Conservation (phyloP, 352 stramenopile species). For the Phytophthora fragariae region DNA sequence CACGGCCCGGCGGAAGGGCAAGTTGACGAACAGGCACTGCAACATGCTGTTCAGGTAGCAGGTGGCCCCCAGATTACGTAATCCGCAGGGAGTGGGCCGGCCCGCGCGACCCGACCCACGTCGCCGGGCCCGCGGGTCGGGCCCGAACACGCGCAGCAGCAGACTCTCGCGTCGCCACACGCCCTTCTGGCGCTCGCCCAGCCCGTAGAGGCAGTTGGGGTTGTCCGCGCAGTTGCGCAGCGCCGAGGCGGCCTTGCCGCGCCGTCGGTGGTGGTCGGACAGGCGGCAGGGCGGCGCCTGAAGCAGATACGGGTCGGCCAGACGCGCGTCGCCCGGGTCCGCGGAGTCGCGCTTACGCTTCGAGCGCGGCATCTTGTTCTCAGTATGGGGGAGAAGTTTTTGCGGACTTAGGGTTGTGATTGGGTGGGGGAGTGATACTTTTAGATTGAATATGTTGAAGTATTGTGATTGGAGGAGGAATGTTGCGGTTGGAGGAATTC, state of each 20-base stretch:
- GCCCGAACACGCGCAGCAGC: slow-evolving; percentile 61
- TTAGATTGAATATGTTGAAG: no score
- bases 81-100: slow-evolving; percentile 52
- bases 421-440: no score
- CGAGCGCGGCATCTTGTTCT: slow-evolving; percentile 16
- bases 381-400: no score
- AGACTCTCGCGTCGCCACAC: slow-evolving; percentile 73
- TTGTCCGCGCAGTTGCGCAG: slow-evolving; percentile 83
- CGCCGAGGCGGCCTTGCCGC: slow-evolving; percentile 40
- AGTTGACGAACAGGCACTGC: slow-evolving; percentile 82
- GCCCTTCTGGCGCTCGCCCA: slow-evolving; percentile 80
- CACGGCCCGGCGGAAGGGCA: slow-evolving; percentile 74
- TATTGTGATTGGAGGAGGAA: no score
- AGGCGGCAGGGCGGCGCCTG: slow-evolving; percentile 53
- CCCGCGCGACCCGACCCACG: slow-evolving; percentile 20
- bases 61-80: slow-evolving; percentile 89
- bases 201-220: slow-evolving; percentile 87
- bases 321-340: slow-evolving; percentile 37
- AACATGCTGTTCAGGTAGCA: slow-evolving; percentile 92
- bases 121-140: slow-evolving; percentile 68
- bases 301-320: slow-evolving; percentile 70
- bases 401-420: no score
- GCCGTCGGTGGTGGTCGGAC: slow-evolving; percentile 69
- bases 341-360: slow-evolving; percentile 70
- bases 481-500: no score